Evolutionary conservation across 2,329 filamentous ascomycete species (phyloP).

Genomic region (Didymella pinodella): DNA sequence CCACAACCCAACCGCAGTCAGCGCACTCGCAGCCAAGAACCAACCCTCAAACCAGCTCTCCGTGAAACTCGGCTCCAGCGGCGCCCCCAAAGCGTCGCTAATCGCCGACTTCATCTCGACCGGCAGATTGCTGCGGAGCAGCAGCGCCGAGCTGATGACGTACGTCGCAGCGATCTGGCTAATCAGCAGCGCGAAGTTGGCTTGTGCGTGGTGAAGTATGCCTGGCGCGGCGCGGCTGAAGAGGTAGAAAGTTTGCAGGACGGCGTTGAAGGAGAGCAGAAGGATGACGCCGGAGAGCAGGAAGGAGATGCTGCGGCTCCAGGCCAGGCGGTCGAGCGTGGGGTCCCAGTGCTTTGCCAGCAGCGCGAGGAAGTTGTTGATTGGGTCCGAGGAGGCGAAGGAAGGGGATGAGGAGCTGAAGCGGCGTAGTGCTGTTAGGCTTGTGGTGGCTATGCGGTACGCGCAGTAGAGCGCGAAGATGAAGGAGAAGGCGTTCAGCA

Average conservation of each 20-base stretch:
- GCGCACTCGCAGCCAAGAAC: slow-evolving; percentile 74
- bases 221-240: slow-evolving; percentile 77
- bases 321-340: slow-evolving; percentile 79
- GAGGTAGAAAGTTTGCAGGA: slow-evolving; percentile 83
- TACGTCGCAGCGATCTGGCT: slow-evolving; percentile 85
- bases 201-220: slow-evolving; percentile 77
- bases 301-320: slow-evolving; percentile 87
- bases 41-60: slow-evolving; percentile 89
- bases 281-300: slow-evolving; percentile 83
- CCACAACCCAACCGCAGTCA: slow-evolving; percentile 76
- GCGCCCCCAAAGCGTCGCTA: slow-evolving; percentile 77
- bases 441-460: slow-evolving; percentile 79
- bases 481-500: slow-evolving; percentile 70
- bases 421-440: slow-evolving; percentile 71
- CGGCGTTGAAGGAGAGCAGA: slow-evolving; percentile 79
- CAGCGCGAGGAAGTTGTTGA: slow-evolving; percentile 82
- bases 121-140: slow-evolving; percentile 80
- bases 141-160: slow-evolving; percentile 79
- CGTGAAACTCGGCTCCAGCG: slow-evolving; percentile 75
- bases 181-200: slow-evolving; percentile 79
- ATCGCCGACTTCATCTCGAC: slow-evolving; percentile 79
- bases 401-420: slow-evolving; percentile 58
- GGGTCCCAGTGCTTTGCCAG: slow-evolving; percentile 86
- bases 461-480: slow-evolving; percentile 82
- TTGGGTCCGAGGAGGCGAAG: slow-evolving; percentile 78